Evolutionary conservation across 768 basidiomycete species (phyloP).

Genomic region (Amanita exitialis): DNA sequence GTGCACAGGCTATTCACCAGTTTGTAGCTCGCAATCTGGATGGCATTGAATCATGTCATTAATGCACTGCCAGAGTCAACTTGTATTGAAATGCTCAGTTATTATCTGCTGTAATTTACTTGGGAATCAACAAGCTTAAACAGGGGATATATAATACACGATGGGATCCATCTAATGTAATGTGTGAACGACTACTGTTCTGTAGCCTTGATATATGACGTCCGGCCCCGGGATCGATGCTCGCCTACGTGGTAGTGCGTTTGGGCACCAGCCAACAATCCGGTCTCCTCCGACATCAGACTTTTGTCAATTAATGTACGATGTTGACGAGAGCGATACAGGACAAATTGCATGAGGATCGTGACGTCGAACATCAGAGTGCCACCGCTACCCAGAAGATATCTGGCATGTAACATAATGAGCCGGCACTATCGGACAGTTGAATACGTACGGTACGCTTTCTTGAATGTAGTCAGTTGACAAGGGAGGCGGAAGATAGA

Average conservation of each 20-base stretch:
- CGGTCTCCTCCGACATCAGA: slow-evolving; percentile 25
- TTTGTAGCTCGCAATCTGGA: background rate
- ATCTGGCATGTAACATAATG: slow-evolving; percentile 31
- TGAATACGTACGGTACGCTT: slow-evolving; percentile 78
- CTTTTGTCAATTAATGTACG: slow-evolving; percentile 7
- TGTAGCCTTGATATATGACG: background rate
- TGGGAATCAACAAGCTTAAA: slow-evolving; percentile 2
- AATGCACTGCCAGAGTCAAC: background rate
- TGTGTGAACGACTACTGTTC: background rate
- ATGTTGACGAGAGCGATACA: slow-evolving; percentile 50
- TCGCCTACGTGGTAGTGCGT: background rate
- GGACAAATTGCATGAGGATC: slow-evolving; percentile 76
- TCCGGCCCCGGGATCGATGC: background rate
- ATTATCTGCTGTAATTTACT: background rate
- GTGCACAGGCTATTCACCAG: background rate
- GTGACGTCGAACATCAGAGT: slow-evolving; percentile 90
- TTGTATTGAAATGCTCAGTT: background rate
- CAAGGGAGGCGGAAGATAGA: slow-evolving; percentile 44
- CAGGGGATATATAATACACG: background rate
- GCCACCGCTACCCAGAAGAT: slow-evolving; percentile 85
- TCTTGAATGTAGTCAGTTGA: slow-evolving; percentile 65
- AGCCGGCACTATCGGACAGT: background rate
- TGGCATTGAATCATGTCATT: background rate
- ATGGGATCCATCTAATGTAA: background rate
- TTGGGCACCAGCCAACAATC: slow-evolving; percentile 29